Base-by-base conservation (phyloP, 176 grass and related monocot genomes). In the Chloris gayana region DNA sequence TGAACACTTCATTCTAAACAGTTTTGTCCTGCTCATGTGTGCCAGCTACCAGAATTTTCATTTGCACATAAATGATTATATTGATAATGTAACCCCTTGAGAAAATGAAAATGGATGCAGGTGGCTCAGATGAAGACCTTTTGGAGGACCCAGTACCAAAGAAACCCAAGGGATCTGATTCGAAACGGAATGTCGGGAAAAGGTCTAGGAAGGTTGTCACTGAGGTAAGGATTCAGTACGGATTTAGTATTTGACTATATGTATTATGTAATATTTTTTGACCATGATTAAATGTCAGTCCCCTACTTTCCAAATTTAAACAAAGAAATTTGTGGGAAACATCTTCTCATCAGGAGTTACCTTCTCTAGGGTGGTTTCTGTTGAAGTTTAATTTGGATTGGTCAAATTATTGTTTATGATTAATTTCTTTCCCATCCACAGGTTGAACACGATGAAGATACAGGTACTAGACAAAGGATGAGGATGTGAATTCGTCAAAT, bases 181-280 rank as follows among this genome's bases (percentile, higher is more conserved):
- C 29, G 31, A 85, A 73, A 49, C 70, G 54, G 76, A 98, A 94
- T 58, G 39, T 71, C 10, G 89, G 84, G 58, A 88, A 80, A 76
- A 93, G 88, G 75, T 93, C 89, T 49, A 88, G 42, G 4, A 92
- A 89, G 73, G 70, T 98, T 80, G 61, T 89, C 70, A 87, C 91
- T 5, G 92, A 95, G 92, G 95, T 98, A 95, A 85, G 35, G 6
- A 69, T 35, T 27, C 58, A 61, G 3, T 61, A 17, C 5, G 19
- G 24, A 56, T 69, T 30, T 68, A 76, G 3, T 42, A 29, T n/a
- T n/a, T n/a, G n/a, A n/a, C n/a, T 64, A 17, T 42, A 47, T 69
- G 39, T 75, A n/a, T 0, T 21, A n/a, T n/a, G n/a, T 44, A 12
- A 44, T 10, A 12, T 1, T 10, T 44, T 44, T 44, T 47, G 45